Evolutionary conservation across 495 filamentous ascomycete species (phyloP), one percentile per base, ranked within the genome.

Genomic region (Astrocystis sublimbata): DNA sequence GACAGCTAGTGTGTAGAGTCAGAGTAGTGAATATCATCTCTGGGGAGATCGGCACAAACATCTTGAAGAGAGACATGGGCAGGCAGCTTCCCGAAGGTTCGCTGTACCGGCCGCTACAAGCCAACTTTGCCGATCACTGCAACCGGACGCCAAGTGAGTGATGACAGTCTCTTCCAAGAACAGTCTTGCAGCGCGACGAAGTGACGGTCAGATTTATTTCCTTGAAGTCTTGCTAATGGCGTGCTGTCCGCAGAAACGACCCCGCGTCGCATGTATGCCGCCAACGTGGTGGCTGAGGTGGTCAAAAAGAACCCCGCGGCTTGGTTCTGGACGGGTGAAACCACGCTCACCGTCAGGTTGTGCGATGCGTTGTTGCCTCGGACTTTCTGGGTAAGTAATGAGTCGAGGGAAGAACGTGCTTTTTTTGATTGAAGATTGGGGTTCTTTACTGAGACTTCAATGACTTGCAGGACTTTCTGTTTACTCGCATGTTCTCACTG

Each of bases 11-110:
- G 33, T 35, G 21, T 65, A 67, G 35, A 43, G 64, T 17, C 64
- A 13, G 8, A 4, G 38, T 41, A 4, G 12, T 41, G 5, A 41
- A 75, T 30, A 61, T 75, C 6, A 75, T 75, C 17, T 72, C 69
- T 7, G 73, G 73, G 2, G 73, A 75, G 51, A 61, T 75, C 4
- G 60, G 63, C 2, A 75, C 73, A n/a, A 75, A 75, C 57, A 75
- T 73, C 42, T 65, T 73, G 1, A 69, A 68, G 30, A 64, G 53
- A 15, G 73, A 75, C 35, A 10, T 38, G 1, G 13, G 53, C 0
- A 38, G 71, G 47, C 28, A 40, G 4, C 42, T 75, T 1, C 73
- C 73, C n/a, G 62, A 64, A 53, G 67, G 62, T 66, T 41, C 19
- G 43, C 10, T 35, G n/a, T 36, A 30, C 17, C 17, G 6, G 3